A percentile compares a stretch with the other conserved stretches of the same genome.
These are phyloP conservation scores for Aspergillus sp. DNA, from an alignment of 2,329 filamentous ascomycete genomes.

Conservation along the genomic window DNA sequence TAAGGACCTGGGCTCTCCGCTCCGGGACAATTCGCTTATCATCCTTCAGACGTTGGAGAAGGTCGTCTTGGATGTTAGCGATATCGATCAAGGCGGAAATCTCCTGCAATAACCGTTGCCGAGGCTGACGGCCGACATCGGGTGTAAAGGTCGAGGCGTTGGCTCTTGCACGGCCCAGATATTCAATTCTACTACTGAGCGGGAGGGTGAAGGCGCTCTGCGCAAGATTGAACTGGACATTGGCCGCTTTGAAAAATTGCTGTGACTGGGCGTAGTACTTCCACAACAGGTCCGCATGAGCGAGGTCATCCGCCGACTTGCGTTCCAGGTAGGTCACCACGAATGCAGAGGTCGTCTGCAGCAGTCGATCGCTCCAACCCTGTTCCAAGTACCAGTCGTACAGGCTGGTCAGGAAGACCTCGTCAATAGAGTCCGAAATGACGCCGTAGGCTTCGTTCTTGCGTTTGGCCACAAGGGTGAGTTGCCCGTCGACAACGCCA, in stretches of 20 bases:
- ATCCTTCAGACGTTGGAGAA: conserved; percentile 71
- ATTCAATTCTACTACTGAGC: conserved; percentile 83
- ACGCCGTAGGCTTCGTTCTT: conserved; percentile 85
- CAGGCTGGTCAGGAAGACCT: conserved; percentile 93
- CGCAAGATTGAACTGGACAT: conserved; percentile 79
- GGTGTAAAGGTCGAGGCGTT: conserved; percentile 83
- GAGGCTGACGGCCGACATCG: conserved; percentile 72
- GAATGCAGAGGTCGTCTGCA: conserved; percentile 79
- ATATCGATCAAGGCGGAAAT: conserved; percentile 86
- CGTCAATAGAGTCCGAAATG: conserved; percentile 82
- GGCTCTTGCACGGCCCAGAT: conserved; percentile 85
- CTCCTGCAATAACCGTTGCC: conserved; percentile 80
- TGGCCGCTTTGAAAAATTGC: conserved; percentile 80
- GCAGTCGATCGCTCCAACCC: conserved; percentile 78
- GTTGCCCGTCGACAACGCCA: conserved; percentile 72
- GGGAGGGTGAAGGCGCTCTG: conserved; percentile 75
- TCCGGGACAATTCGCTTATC: conserved; percentile 68
- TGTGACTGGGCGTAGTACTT: conserved; percentile 84
- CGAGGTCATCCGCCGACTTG: conserved; percentile 67
- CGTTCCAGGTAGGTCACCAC: conserved; percentile 82
- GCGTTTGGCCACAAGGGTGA: conserved; percentile 72
- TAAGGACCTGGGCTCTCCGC: conserved; percentile 62
- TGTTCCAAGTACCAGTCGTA: conserved; percentile 95
- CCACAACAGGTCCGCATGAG: conserved; percentile 88
- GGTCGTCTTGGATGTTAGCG: conserved; percentile 90